Percentiles rank a stretch among this genome's conserved stretches.
These are phyloP conservation scores for Dichomitus squalens DNA, from an alignment of 1,284 basidiomycete genomes.

Conservation along the genomic window DNA sequence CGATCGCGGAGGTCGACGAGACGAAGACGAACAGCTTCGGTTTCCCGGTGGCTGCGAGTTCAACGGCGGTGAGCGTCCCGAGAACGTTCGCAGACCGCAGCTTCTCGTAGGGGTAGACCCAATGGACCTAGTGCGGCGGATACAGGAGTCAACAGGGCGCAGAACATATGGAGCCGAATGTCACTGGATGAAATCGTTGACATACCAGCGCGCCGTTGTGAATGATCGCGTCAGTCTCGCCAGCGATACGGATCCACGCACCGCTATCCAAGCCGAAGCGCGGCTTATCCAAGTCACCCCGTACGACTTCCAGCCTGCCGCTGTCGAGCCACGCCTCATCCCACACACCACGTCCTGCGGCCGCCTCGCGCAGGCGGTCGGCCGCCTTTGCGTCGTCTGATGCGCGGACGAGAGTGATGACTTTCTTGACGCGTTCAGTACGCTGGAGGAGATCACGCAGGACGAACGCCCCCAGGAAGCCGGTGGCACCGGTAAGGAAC, in stretches of 20 bases:
- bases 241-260: constrained; percentile 71
- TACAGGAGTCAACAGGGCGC: not conserved
- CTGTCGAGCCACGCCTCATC: constrained; percentile 81
- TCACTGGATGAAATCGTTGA: constrained; percentile 9
- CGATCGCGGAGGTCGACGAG: constrained; percentile 92
- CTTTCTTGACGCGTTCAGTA: constrained; percentile 72
- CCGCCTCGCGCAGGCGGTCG: constrained; percentile 73
- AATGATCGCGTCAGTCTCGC: constrained; percentile 83
- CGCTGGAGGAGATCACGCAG: constrained; percentile 79
- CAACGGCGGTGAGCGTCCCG: constrained; percentile 83
- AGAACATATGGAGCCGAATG: not conserved
- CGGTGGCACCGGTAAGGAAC: constrained; percentile 96
- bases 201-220: constrained; percentile 96
- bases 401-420: constrained; percentile 91
- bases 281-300: constrained; percentile 85
- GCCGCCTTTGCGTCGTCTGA: constrained; percentile 66
- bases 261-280: constrained; percentile 74
- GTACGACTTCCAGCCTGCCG: constrained; percentile 78
- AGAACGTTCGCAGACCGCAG: constrained; percentile 91
- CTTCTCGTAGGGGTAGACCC: constrained; percentile 98
- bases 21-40: constrained; percentile 90
- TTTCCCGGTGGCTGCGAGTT: constrained; percentile 76
- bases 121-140: constrained; percentile 76
- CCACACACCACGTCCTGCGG: constrained; percentile 92
- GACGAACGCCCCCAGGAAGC: constrained; percentile 95